Conservation (phyloP, 192 early-diverging fungal species). For the Backusella parvicylindrica region DNA sequence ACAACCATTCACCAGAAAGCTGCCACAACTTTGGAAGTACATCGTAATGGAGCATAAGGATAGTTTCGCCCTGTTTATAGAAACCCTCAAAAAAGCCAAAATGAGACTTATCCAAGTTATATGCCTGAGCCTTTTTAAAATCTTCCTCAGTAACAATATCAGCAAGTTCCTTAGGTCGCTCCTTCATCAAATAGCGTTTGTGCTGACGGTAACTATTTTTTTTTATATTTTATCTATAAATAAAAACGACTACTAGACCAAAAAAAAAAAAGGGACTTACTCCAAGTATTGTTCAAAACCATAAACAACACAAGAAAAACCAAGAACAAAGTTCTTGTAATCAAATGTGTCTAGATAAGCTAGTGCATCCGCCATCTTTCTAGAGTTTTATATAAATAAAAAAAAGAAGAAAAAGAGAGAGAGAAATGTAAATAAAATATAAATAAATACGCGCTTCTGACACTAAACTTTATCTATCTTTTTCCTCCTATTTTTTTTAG, state of each 20-base stretch:
- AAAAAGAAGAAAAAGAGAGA: not conserved
- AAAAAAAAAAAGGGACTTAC: too few relatives aligned
- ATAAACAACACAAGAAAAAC: conserved; percentile 68
- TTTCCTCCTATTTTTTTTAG: not conserved
- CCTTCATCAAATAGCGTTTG: conserved; percentile 58
- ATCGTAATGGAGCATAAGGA: conserved; percentile 65
- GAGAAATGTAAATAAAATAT: not conserved
- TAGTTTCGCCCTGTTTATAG: conserved; percentile 64
- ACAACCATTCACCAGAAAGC: conserved; percentile 49
- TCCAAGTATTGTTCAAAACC: conserved; percentile 80
- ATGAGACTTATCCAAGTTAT: conserved; percentile 80
- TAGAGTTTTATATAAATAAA: not conserved
- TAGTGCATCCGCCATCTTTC: conserved; percentile 7
- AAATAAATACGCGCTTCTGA: not conserved
- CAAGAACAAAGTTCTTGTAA: conserved; percentile 80
- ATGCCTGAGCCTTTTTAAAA: conserved; percentile 80
- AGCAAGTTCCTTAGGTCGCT: conserved; percentile 66
- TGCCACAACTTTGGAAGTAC: conserved; percentile 74
- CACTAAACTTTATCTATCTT: not conserved
- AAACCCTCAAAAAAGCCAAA: conserved; percentile 68
- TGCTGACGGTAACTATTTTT: conserved; percentile 71
- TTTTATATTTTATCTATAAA: too few relatives aligned
- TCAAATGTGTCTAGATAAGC: conserved; percentile 11
- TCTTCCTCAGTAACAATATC: conserved; percentile 71
- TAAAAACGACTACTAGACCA: too few relatives aligned